Evolutionary conservation across 257 asterid genomes (phyloP).

Genomic region (Fraxinus anomala): DNA sequence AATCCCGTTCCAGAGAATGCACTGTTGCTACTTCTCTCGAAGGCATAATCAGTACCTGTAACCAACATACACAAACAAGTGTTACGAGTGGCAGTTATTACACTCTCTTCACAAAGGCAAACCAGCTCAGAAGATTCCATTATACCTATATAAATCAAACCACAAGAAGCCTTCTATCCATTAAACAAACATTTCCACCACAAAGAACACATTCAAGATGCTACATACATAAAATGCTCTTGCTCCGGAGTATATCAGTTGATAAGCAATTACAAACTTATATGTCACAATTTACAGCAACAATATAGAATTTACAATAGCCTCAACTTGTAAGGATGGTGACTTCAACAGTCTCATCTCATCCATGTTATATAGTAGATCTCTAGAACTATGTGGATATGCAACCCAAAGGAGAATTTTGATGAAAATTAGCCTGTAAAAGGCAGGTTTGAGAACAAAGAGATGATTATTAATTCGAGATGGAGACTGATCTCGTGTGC

Average conservation of each 20-base stretch:
- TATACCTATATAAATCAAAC: not conserved
- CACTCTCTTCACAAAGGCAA: conserved; percentile 1
- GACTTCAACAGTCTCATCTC: not conserved
- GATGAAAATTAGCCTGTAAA: too few species aligned
- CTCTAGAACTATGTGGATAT: not conserved
- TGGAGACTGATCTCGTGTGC: not conserved
- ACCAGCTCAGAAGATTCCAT: not conserved
- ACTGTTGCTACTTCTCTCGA: conserved; percentile 62
- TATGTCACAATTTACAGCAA: not conserved
- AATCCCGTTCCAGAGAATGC: conserved; percentile 71
- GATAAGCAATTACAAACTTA: not conserved
- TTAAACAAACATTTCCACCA: not conserved
- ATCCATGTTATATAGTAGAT: not conserved
- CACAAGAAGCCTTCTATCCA: not conserved
- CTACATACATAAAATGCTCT: not conserved
- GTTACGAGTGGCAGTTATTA: not conserved
- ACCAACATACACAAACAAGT: not conserved
- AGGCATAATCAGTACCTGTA: conserved; percentile 88
- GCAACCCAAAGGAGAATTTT: not conserved
- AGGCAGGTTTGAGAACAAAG: too few species aligned
- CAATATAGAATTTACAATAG: not conserved
- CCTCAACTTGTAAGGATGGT: not conserved
- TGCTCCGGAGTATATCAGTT: not conserved
- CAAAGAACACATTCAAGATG: not conserved
- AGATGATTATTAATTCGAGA: not conserved